phyloP scores from a whole-genome alignment of 768 basidiomycete species.

The Suillus spraguei region DNA sequence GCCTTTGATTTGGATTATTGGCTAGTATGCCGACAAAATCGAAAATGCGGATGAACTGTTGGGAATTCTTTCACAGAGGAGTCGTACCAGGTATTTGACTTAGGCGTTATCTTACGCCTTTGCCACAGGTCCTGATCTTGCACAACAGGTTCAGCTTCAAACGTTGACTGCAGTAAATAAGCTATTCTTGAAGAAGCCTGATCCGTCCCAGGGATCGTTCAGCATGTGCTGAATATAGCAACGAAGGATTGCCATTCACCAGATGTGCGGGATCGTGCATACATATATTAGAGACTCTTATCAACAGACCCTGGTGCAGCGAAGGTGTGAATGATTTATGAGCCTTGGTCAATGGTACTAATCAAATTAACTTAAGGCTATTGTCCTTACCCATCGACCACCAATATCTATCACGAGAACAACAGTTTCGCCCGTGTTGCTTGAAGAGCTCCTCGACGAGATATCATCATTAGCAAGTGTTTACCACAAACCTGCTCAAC shows the following conservation, averaged over 20 bases:
- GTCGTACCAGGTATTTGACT: conserved; percentile 71
- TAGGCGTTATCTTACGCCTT: background rate
- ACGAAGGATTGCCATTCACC: conserved; percentile 98
- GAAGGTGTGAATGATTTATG: conserved; percentile 55
- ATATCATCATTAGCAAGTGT: conserved; percentile 90
- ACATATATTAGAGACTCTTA: conserved; percentile 96
- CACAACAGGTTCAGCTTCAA: conserved; percentile 65
- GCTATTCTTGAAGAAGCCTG: conserved; percentile 93
- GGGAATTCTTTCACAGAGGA: conserved; percentile 87
- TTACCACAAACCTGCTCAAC: conserved; percentile 98
- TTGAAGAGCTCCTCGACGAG: conserved; percentile 92
- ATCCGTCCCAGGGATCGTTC: conserved; percentile 88
- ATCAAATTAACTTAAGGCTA: conserved; percentile 48
- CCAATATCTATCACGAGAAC: conserved; percentile 93
- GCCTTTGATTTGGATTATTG: conserved; percentile 98
- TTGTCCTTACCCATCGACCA: conserved; percentile 89
- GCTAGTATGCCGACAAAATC: conserved; percentile 97
- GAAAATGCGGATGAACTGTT: conserved; percentile 95
- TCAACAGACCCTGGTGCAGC: conserved; percentile 96
- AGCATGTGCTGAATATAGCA: conserved; percentile 88
- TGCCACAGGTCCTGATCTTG: background rate
- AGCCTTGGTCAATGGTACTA: conserved; percentile 4
- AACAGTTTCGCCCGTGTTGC: conserved; percentile 80
- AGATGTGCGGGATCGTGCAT: conserved; percentile 95
- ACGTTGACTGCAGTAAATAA: conserved; percentile 96